These are phyloP conservation scores for Leccinum olivaceopallidum DNA, from an alignment of 768 basidiomycete species.

Conservation along the genomic window DNA sequence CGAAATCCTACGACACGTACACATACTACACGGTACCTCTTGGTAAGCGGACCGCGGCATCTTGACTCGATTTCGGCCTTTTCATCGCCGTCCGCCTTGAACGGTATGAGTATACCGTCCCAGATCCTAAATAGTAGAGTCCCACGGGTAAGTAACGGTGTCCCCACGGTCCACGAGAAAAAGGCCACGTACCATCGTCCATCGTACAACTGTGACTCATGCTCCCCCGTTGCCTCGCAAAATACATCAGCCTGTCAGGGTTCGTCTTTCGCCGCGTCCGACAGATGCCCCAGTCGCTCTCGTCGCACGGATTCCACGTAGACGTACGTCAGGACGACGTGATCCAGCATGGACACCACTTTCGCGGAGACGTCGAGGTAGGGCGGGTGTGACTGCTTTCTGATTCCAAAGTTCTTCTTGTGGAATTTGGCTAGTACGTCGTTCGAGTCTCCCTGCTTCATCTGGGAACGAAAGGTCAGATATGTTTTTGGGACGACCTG, in stretches of 20 bases:
- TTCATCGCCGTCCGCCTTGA: neutral
- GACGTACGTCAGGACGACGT: constrained; percentile 29
- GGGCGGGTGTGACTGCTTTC: constrained; percentile 23
- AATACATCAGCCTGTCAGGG: neutral
- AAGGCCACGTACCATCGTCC: neutral
- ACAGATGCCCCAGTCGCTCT: constrained; percentile 20
- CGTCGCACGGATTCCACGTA: constrained; percentile 29
- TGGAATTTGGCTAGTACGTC: constrained; percentile 23
- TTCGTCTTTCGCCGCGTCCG: neutral
- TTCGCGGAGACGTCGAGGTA: constrained; percentile 28
- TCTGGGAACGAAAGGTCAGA: constrained; percentile 13
- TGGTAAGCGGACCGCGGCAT: neutral
- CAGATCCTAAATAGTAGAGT: neutral
- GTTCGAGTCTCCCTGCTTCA: constrained; percentile 20
- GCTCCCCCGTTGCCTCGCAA: neutral
- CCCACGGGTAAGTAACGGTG: neutral
- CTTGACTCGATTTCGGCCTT: neutral
- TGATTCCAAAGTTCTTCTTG: constrained; percentile 25
- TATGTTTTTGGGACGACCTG: neutral
- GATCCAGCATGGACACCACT: constrained; percentile 26
- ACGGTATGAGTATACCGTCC: neutral
- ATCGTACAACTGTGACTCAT: neutral
- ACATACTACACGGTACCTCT: neutral
- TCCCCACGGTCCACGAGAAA: neutral
- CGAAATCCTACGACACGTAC: neutral